A percentile compares a stretch with the other conserved stretches of the same genome.
Evolutionary conservation across 2,329 filamentous ascomycete species (phyloP).

Genomic region (Rutstroemia sydowiana): DNA sequence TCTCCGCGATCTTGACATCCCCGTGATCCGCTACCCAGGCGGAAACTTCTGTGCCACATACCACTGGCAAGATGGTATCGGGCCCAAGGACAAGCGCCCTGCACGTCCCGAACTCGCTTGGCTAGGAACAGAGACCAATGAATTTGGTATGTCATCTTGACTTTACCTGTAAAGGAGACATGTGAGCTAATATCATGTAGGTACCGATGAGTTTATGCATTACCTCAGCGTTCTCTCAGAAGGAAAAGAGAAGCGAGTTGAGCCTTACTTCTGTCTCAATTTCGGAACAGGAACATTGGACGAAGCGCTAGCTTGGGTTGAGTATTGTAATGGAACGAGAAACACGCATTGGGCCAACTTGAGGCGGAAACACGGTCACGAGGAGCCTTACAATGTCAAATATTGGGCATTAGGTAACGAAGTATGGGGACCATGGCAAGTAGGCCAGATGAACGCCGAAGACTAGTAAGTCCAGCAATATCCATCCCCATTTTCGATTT

Average conservation of each 20-base stretch:
- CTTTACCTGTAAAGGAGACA: not conserved
- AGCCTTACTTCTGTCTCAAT: constrained; percentile 75
- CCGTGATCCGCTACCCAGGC: constrained; percentile 73
- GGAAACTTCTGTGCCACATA: constrained; percentile 83
- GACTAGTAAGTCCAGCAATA: constrained; percentile 33
- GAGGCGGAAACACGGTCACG: constrained; percentile 64
- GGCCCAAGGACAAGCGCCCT: constrained; percentile 63
- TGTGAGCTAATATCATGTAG: constrained; percentile 7
- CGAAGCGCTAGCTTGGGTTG: constrained; percentile 64
- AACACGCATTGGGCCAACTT: constrained; percentile 79
- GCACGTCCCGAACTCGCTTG: constrained; percentile 64
- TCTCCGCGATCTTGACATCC: constrained; percentile 65
- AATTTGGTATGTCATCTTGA: constrained; percentile 49
- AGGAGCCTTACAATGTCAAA: constrained; percentile 73
- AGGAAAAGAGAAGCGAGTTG: constrained; percentile 52
- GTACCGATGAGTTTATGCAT: constrained; percentile 76
- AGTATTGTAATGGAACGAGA: constrained; percentile 75
- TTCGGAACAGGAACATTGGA: constrained; percentile 63
- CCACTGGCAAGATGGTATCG: constrained; percentile 77
- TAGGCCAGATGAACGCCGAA: constrained; percentile 48
- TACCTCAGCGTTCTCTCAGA: constrained; percentile 67
- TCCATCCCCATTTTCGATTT: not conserved
- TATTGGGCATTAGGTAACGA: constrained; percentile 84
- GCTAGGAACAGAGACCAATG: constrained; percentile 68
- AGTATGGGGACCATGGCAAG: constrained; percentile 39